Percentiles rank a stretch among this genome's conserved stretches.
Evolutionary conservation across 495 filamentous ascomycete species (phyloP).

Genomic region (Trichoderma virens): DNA sequence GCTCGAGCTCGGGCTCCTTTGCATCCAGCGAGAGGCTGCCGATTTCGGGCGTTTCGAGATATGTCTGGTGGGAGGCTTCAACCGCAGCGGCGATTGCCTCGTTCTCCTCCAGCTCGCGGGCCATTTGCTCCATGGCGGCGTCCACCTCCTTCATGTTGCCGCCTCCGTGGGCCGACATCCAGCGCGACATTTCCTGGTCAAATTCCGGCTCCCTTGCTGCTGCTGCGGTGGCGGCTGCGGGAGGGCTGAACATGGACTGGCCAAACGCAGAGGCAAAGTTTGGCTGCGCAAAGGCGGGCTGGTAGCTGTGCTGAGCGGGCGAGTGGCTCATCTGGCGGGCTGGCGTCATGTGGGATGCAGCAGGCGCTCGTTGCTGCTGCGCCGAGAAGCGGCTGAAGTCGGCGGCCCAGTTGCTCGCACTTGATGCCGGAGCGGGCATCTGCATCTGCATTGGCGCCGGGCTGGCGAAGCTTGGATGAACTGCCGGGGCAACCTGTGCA

Average conservation of each 20-base stretch:
- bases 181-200: constrained; percentile 10
- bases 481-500: constrained; percentile 5
- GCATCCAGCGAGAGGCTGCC: neutral
- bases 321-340: neutral
- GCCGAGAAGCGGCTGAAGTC: constrained; percentile 5
- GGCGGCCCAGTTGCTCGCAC: neutral
- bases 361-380: neutral
- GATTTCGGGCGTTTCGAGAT: neutral
- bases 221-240: neutral
- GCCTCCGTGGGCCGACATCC: constrained; percentile 8
- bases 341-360: neutral
- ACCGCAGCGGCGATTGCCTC: neutral
- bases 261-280: neutral
- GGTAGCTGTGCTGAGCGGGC: neutral
- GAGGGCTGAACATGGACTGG: constrained; percentile 1
- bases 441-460: neutral
- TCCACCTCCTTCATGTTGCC: constrained; percentile 11
- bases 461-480: neutral
- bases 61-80: neutral
- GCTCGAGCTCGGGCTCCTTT: neutral
- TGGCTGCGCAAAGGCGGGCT: neutral
- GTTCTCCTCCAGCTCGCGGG: constrained; percentile 5
- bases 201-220: constrained; percentile 10
- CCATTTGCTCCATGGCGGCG: constrained; percentile 11
- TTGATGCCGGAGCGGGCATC: neutral